Evolutionary conservation across 2,329 filamentous ascomycete genomes (phyloP), one percentile per base, ranked within the genome.

Genomic region (Aspergillus udagawae): DNA sequence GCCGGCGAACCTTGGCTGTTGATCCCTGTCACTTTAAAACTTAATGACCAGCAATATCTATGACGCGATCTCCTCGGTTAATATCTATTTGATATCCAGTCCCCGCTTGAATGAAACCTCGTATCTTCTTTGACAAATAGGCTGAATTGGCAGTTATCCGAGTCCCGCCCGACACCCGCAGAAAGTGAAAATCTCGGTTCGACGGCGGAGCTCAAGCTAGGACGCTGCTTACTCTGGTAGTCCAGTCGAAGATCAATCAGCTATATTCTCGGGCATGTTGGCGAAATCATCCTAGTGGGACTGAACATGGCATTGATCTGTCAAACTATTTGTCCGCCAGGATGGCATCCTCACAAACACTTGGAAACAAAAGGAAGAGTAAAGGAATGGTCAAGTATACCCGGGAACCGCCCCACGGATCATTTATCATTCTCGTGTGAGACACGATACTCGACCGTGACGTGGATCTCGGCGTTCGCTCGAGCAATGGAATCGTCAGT

Each of bases 361-460:
- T 3, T 38, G 12, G 14, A 38, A 5, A 38, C 32, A 17, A 38
- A 38, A 17, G 14, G 6, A 17, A 17, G 17, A 35, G 14, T 35
- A 35, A 35, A 35, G 14, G 32, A 35, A 35, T 17, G 32, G 32
- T 17, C 4, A 6, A 6, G 25, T 17, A 35, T 17, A 35, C 32
- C 17, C 20, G 0, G 10, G 9, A 20, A 27, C 49, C 12, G 23
- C 9, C 21, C 10, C 35, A 27, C 44, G 23, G 20, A 29, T 52
- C 23, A 20, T 51, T 32, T 51, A 21, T 14, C 0, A 3, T 50
- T 32, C 44, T 66, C 65, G 9, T 58, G 52, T 9, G 63, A 65
- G 3, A 70, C 67, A 1, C 59, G 63, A 38, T 69, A 69, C 49
- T 69, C 67, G 17, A 69, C 61, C 6, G 68, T 70, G 62, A 66